Evolutionary conservation across 495 filamentous ascomycete species (phyloP).

Genomic region (Penicillium fimorum): DNA sequence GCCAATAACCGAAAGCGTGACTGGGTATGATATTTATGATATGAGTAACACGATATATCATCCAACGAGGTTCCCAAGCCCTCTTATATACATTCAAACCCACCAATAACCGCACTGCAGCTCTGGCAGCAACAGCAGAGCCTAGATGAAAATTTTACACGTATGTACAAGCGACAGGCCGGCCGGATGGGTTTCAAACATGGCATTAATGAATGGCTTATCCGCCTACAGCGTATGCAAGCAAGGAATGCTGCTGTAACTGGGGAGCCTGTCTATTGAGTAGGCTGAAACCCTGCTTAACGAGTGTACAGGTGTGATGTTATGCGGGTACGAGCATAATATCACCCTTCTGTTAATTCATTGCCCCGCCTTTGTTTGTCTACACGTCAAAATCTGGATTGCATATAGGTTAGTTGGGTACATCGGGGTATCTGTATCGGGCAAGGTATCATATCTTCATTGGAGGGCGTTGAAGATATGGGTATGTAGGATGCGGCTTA

Average conservation of each 20-base stretch:
- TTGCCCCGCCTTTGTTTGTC: neutral
- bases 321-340: slow-evolving; percentile 1
- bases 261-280: neutral
- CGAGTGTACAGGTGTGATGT: neutral
- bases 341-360: neutral
- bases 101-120: too few species aligned
- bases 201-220: neutral
- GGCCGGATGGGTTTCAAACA: neutral
- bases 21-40: neutral
- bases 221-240: neutral
- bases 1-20: neutral
- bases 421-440: slow-evolving; percentile 5
- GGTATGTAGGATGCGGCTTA: neutral
- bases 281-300: neutral
- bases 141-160: neutral
- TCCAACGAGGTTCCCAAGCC: neutral
- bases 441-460: neutral
- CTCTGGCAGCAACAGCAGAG: neutral
- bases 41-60: neutral
- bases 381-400: neutral
- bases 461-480: neutral
- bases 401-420: neutral
- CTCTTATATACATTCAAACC: too few species aligned
- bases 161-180: neutral
- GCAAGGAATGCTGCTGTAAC: neutral